Percentiles rank a stretch among this genome's conserved stretches.
Evolutionary conservation across 2,329 filamentous ascomycete species (phyloP).

Genomic region (Curvularia sp.): DNA sequence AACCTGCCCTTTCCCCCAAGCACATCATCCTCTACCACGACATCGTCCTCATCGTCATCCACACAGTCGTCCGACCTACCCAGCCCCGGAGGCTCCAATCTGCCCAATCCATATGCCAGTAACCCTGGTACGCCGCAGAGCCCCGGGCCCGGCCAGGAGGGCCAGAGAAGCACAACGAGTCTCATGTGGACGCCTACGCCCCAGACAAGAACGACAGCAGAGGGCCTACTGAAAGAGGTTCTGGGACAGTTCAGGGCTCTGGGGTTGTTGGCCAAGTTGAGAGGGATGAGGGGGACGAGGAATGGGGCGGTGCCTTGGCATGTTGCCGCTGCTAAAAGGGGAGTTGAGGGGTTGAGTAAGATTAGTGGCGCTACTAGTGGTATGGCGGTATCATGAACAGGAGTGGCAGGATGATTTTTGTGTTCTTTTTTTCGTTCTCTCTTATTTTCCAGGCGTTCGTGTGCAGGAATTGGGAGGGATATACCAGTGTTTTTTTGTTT

Average conservation of each 20-base stretch:
- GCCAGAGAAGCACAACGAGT: slow-evolving; percentile 34
- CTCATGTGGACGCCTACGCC: slow-evolving; percentile 46
- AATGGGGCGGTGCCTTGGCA: slow-evolving; percentile 77
- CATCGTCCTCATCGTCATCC: slow-evolving; percentile 1
- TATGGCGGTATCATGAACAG: background rate
- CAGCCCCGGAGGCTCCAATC: slow-evolving; percentile 22
- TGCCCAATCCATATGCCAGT: slow-evolving; percentile 14
- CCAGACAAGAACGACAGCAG: slow-evolving; percentile 53
- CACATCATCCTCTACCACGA: background rate
- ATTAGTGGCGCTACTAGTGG: slow-evolving; percentile 13
- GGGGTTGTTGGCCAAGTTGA: slow-evolving; percentile 71
- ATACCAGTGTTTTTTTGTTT: background rate
- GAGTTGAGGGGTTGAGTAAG: slow-evolving; percentile 64
- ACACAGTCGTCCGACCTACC: slow-evolving; percentile 32
- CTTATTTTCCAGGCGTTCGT: background rate
- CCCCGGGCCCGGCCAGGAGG: slow-evolving; percentile 13
- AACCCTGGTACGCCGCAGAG: slow-evolving; percentile 16
- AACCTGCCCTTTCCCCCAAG: slow-evolving; percentile 39
- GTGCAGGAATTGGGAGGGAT: background rate
- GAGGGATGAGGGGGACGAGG: slow-evolving; percentile 64
- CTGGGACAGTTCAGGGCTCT: slow-evolving; percentile 72
- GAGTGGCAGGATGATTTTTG: background rate
- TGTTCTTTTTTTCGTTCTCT: background rate
- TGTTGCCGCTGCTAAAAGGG: slow-evolving; percentile 74
- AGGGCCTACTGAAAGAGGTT: slow-evolving; percentile 73